Evolutionary conservation across 331 rosid species (phyloP), one percentile per base, ranked within the genome.

Genomic region (Pyrus hybrid): DNA sequence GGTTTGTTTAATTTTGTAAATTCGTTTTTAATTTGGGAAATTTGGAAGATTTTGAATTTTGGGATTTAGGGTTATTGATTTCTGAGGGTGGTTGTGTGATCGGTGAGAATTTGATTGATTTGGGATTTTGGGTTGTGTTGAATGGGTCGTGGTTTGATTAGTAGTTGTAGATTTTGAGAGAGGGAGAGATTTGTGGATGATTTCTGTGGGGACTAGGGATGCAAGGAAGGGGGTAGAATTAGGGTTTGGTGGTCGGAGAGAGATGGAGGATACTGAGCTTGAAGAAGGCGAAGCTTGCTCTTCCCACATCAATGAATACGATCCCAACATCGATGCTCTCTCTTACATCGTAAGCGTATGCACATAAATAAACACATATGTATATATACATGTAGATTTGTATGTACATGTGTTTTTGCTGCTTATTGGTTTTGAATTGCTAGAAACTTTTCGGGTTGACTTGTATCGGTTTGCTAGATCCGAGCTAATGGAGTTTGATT

Each of bases 221-320:
- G 99, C 83, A 74, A 88, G 93, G 86, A 82, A 87, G 88, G 92
- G 80, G 70, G 54, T 85, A 84, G 94, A 87, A 85, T 70, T 87
- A 83, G 86, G 87, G 80, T 87, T 89, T 67, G 87, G 84, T 63
- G 85, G 83, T 83, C 74, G 83, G 80, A 53, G 57, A 81, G 93
- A 77, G 58, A 90, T 91, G 96, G 93, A 87, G 75, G 96, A 88
- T 82, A 82, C 83, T 57, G 99, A 90, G 89, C 94, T 88, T 81
- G 99, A 95, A 84, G 99, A 95, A 85, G 98, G 93, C 74, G 98
- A 92, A 73, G 91, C 97, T 3, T 86, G 89, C 84, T 89, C 90
- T 63, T 86, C 74, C 74, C 96, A 88, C 69, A 81, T 90, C 87
- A 86, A 82, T 63, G 91, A 81, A 80, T 82, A 65, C 65, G 96